A percentile compares a stretch with the other conserved stretches of the same genome.
phyloP scores from a whole-genome alignment of 2,329 filamentous ascomycete species.

The Akanthomyces lecanii region DNA sequence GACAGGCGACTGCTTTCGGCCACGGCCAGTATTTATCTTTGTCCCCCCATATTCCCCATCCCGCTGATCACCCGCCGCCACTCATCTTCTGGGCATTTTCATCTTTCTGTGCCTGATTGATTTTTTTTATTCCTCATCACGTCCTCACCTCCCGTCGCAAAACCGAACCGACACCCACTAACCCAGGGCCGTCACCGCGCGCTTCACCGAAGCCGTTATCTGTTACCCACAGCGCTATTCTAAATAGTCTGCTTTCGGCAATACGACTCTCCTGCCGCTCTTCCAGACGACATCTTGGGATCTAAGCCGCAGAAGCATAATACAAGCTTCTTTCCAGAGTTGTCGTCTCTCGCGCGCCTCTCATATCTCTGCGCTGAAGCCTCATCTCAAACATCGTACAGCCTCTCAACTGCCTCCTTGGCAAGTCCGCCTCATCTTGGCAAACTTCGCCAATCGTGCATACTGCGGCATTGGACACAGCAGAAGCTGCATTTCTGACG shows the following conservation, averaged over 20 bases:
- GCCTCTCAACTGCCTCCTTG: neutral
- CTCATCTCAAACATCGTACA: neutral
- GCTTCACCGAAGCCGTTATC: neutral
- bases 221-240: conserved; percentile 3
- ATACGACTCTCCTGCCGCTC: neutral
- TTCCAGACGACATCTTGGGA: neutral
- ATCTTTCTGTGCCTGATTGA: neutral
- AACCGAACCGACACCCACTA: neutral
- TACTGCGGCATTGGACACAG: neutral
- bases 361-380: neutral
- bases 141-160: neutral
- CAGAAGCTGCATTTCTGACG: neutral
- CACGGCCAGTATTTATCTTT: neutral
- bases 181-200: neutral
- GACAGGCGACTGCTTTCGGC: conserved; percentile 11
- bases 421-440: neutral
- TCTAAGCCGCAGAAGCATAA: neutral
- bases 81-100: neutral
- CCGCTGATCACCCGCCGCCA: neutral
- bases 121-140: neutral
- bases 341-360: neutral
- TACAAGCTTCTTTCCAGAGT: neutral
- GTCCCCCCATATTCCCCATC: neutral
- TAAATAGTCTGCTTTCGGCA: neutral
- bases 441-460: conserved; percentile 8